Base-by-base conservation (phyloP, 495 filamentous ascomycete genomes). In the Corynascus novoguineensis region DNA sequence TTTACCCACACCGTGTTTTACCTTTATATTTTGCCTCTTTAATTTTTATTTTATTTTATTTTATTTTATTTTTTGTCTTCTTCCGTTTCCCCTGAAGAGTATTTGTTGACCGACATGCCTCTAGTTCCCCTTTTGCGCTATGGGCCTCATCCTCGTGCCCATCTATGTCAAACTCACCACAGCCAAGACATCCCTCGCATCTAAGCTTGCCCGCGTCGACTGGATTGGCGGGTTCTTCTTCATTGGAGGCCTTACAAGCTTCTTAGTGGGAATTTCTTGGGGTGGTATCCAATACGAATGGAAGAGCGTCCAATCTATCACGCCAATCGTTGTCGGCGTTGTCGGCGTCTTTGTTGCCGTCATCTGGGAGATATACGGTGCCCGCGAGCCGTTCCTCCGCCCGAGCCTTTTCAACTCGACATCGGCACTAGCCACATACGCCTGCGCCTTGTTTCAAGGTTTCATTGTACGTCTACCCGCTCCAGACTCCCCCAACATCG, bases 241-340 rank as follows among this genome's bases (percentile, higher is more conserved):
- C 63, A 71, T 77, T 9, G 73, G 63, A 4, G 69, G 73, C 11
- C 50, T 71, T 25, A 79, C 77, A 5, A 72, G 69, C 10, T 78
- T 83, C 46, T 66, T 84, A 11, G 73, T 84, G 5, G 79, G 78
- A 0, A 68, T 84, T 15, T 79, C 77, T 0, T 83, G 81, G 82
- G 82, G 75, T 10, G 81, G 81, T 5, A 67, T 73, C n/a, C 73
- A 80, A 64, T 80, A 74, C 51, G 54, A 67, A 7, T 83, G 80
- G 81, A 49, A 60, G 9, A 74, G 67, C 49, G 75, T 65, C 55
- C 60, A 70, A 17, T 76, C 75, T 0, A 45, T 84, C 7, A 68
- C 74, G 0, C 79, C 81, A 11, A 59, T 84, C 34, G 53, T 73
- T 11, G 44, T 80, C 3, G 80, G 81, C 24, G 57, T 62, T 22